Evolutionary conservation across 768 basidiomycete genomes (phyloP).

Genomic region (Leccinum uliginosum): DNA sequence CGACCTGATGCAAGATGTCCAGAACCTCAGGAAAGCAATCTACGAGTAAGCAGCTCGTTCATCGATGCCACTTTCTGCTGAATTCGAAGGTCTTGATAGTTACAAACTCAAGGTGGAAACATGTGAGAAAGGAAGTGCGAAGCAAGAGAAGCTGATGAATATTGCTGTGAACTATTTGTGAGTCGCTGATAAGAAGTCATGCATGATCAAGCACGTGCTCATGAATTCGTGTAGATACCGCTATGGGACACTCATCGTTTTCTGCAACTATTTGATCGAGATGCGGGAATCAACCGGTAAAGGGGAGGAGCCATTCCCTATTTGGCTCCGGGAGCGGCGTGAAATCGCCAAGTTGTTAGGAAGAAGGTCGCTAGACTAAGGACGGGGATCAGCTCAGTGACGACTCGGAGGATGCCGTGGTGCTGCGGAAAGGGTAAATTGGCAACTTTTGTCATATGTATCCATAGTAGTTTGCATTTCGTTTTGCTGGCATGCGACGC

Average conservation of each 20-base stretch:
- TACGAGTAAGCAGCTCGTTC: constrained; percentile 65
- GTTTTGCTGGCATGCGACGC: not conserved
- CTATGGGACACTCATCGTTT: constrained; percentile 89
- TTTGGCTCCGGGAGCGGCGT: constrained; percentile 77
- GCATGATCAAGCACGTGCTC: constrained; percentile 3
- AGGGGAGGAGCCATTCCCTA: constrained; percentile 58
- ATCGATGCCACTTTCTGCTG: not conserved
- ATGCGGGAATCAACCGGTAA: constrained; percentile 37
- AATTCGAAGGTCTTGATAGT: constrained; percentile 38
- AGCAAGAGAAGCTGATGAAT: constrained; percentile 68
- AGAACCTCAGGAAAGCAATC: constrained; percentile 92
- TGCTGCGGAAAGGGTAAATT: too few species aligned
- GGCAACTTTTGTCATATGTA: not conserved
- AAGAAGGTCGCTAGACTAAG: constrained; percentile 64
- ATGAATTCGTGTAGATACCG: constrained; percentile 51
- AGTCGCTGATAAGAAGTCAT: constrained; percentile 21
- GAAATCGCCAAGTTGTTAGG: constrained; percentile 77
- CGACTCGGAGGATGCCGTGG: not conserved
- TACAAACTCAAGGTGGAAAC: constrained; percentile 90
- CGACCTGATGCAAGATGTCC: constrained; percentile 93
- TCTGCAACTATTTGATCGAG: constrained; percentile 93
- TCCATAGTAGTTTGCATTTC: not conserved
- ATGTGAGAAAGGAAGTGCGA: constrained; percentile 70
- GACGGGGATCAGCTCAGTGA: not conserved
- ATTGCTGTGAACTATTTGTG: constrained; percentile 88